These are phyloP conservation scores for Fusarium pseudograminearum DNA, from an alignment of 2,329 filamentous ascomycete genomes.

Conservation along the genomic window DNA sequence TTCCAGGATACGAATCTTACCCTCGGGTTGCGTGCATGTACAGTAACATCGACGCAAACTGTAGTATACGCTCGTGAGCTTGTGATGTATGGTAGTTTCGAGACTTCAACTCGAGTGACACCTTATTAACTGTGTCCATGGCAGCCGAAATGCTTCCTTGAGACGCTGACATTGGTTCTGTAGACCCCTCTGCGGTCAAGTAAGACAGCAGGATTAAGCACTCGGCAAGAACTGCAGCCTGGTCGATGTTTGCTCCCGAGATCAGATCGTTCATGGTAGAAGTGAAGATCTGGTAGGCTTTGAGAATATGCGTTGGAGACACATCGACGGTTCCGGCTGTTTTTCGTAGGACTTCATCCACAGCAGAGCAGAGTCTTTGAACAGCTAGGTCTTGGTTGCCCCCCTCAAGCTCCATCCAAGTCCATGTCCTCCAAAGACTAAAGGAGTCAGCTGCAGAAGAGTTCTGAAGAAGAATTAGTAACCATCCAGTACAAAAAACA, in stretches of 20 bases:
- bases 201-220: slow-evolving; percentile 76
- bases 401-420: slow-evolving; percentile 72
- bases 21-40: slow-evolving; percentile 72
- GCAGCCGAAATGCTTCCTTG: slow-evolving; percentile 70
- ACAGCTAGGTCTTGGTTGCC: slow-evolving; percentile 53
- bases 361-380: slow-evolving; percentile 56
- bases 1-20: slow-evolving; percentile 51
- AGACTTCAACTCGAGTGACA: slow-evolving; percentile 58
- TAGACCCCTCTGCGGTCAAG: slow-evolving; percentile 59
- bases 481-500: not conserved
- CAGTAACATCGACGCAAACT: slow-evolving; percentile 75
- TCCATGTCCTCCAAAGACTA: slow-evolving; percentile 70
- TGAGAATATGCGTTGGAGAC: slow-evolving; percentile 61
- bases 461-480: slow-evolving; percentile 36
- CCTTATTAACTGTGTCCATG: slow-evolving; percentile 56
- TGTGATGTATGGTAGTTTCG: slow-evolving; percentile 51
- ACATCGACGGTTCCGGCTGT: slow-evolving; percentile 34
- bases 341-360: slow-evolving; percentile 48
- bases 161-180: slow-evolving; percentile 57
- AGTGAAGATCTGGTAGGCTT: slow-evolving; percentile 64
- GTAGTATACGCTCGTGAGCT: slow-evolving; percentile 73
- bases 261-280: slow-evolving; percentile 68
- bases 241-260: slow-evolving; percentile 59
- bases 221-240: slow-evolving; percentile 69
- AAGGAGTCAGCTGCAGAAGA: slow-evolving; percentile 39